Base-by-base conservation (phyloP, 148 eudicot species). In the Spergularia marina region DNA sequence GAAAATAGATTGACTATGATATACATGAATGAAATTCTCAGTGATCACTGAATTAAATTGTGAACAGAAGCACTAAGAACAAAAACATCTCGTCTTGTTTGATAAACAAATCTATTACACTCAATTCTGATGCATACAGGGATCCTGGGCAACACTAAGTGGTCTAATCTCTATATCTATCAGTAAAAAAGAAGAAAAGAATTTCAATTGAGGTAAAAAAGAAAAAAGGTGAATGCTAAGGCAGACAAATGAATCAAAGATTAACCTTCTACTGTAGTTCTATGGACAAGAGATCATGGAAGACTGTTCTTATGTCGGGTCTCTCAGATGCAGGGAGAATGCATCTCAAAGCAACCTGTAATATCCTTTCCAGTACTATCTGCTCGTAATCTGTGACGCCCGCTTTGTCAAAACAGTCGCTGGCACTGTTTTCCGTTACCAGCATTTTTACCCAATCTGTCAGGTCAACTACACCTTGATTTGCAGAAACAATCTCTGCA, bases 381-480 rank as follows among this genome's bases (percentile, higher is more conserved):
- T 23, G 64, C 12, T 65, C 69, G 11, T 12, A 40, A 49, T 79
- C 84, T 9, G 62, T 56, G 52, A 70, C 55, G 21, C 79, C 59
- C 39, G 73, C 56, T 70, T 18, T 76, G 55, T 87, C 90, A 63
- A 87, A 86, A 77, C 90, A 88, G 63, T 91, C 96, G 10, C 58
- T 41, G 0, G 79, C 72, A 5, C 91, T 88, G 76, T 83, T 81
- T 55, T 85, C 86, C 1, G 59, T 62, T 49, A 69, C 88, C 76
- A 88, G 79, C 65, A 86, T 53, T 71, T 80, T 82, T 12, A 89
- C 92, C 91, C 92, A 91, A 78, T 91, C 92, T 16, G 92, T 83
- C 77, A 88, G 72, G 59, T 91, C 92, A 14, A 91, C 81, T 2
- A 77, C 85, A 14, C 86, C 86, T 17, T 73, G 74, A 64, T 81